These are phyloP conservation scores for Tulasnella sp. DNA, from an alignment of 768 basidiomycete genomes.

Conservation along the genomic window DNA sequence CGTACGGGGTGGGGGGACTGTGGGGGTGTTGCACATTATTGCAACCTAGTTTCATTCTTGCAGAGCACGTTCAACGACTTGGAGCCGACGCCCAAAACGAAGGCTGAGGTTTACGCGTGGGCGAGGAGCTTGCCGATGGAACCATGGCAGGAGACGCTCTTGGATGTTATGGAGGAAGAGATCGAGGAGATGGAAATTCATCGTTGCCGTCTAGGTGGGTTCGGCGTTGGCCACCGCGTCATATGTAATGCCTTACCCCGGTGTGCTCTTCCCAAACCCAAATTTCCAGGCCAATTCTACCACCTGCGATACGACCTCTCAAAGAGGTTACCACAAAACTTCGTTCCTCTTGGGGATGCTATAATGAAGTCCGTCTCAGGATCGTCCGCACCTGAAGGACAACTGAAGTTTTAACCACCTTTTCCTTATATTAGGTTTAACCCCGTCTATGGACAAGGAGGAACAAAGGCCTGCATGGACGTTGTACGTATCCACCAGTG, in stretches of 20 bases:
- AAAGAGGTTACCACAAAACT: neutral
- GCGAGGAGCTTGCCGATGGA: constrained; percentile 5
- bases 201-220: neutral
- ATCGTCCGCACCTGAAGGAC: too few species aligned
- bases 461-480: constrained; percentile 1
- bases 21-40: neutral
- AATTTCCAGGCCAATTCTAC: neutral
- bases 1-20: too few species aligned
- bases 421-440: neutral
- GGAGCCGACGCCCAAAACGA: neutral
- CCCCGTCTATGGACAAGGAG: neutral
- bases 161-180: neutral
- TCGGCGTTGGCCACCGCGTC: neutral
- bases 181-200: neutral
- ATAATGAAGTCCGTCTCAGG: neutral
- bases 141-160: neutral
- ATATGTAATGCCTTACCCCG: too few species aligned
- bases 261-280: neutral
- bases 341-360: neutral
- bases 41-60: neutral
- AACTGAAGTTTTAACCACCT: neutral
- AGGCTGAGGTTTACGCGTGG: neutral
- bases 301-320: neutral
- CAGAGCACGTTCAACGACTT: neutral
- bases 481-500: neutral